Percentiles rank a stretch among this genome's conserved stretches.
Conservation (phyloP, 1,139 yeast genomes). For the Taphrina wiesneri region DNA sequence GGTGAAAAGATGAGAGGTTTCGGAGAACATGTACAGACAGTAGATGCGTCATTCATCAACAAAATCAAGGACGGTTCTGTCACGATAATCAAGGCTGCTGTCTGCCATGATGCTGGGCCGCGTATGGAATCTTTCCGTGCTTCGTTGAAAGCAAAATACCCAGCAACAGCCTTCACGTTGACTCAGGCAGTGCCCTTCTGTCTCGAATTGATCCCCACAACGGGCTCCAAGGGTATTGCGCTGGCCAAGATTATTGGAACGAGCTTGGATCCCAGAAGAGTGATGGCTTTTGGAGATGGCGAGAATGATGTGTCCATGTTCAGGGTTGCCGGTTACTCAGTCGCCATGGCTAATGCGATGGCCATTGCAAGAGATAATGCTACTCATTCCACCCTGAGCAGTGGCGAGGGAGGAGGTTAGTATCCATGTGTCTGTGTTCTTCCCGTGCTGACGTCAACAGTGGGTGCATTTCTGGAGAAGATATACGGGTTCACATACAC, state of each 20-base stretch:
- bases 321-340: constrained; percentile 34
- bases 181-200: constrained; percentile 36
- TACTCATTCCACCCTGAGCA: constrained; percentile 22
- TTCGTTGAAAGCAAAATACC: constrained; percentile 5
- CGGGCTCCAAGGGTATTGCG: constrained; percentile 34
- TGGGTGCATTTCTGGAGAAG: constrained; percentile 22
- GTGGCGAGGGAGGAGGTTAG: constrained; percentile 34
- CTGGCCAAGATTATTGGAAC: constrained; percentile 29
- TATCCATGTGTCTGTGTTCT: neutral
- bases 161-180: constrained; percentile 28
- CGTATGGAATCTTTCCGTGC: constrained; percentile 16
- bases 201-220: constrained; percentile 35
- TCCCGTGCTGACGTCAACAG: neutral
- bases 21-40: constrained; percentile 21
- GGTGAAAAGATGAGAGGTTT: constrained; percentile 27
- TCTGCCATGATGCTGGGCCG: constrained; percentile 28
- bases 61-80: constrained; percentile 29
- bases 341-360: constrained; percentile 35
- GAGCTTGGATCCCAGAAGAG: constrained; percentile 12
- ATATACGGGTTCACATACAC: constrained; percentile 16
- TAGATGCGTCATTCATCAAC: constrained; percentile 16
- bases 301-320: constrained; percentile 36
- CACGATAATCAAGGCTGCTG: constrained; percentile 34
- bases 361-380: constrained; percentile 30
- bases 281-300: constrained; percentile 36